A percentile compares a stretch with the other conserved stretches of the same genome.
phyloP scores from a whole-genome alignment of 75 land plant species.

The Pinus taeda region DNA sequence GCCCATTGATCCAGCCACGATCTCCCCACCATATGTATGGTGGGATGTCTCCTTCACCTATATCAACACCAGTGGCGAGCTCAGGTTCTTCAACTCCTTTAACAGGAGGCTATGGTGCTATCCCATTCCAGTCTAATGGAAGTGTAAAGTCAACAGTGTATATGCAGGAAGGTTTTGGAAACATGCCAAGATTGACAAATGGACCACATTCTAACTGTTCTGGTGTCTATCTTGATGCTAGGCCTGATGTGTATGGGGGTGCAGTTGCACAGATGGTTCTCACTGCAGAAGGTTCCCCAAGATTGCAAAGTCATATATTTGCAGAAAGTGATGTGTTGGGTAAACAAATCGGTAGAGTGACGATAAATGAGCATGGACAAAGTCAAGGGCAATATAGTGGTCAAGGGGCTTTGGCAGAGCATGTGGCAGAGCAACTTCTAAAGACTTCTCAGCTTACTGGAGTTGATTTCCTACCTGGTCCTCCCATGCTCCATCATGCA shows the following conservation, averaged over 20 bases:
- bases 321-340: constrained; percentile 33
- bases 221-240: constrained; percentile 14
- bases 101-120: constrained; percentile 60
- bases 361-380: constrained; percentile 16
- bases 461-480: not conserved
- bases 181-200: constrained; percentile 20
- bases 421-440: constrained; percentile 5
- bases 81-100: constrained; percentile 78
- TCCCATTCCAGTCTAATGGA: constrained; percentile 22
- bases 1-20: constrained; percentile 47
- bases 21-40: constrained; percentile 60
- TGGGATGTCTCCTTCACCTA: constrained; percentile 57
- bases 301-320: constrained; percentile 18
- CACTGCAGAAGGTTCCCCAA: constrained; percentile 21
- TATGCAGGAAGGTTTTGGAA: constrained; percentile 30
- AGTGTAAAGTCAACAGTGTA: constrained; percentile 17
- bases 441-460: constrained; percentile 8
- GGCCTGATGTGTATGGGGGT: constrained; percentile 14
- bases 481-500: constrained; percentile 6
- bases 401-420: constrained; percentile 10
- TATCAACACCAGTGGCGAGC: constrained; percentile 53
- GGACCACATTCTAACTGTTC: constrained; percentile 13
- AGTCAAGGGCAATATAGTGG: constrained; percentile 24
- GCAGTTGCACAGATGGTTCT: not conserved
- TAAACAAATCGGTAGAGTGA: constrained; percentile 22